Evolutionary conservation across 108 stramenopile species (phyloP).

Genomic region (Schizochytrium sp.): DNA sequence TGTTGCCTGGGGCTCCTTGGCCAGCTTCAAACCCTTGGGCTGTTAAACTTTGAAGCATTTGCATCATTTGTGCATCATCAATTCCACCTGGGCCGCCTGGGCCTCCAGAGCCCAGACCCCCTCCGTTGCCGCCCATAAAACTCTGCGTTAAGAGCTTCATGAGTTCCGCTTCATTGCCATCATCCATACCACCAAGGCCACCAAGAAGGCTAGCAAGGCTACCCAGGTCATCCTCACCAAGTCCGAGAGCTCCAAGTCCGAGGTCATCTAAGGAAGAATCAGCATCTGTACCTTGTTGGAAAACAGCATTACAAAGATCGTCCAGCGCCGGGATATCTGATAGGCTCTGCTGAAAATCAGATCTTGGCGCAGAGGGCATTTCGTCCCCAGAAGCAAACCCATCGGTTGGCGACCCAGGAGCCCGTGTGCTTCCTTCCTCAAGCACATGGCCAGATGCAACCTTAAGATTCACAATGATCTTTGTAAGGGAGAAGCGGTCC

Average conservation of each 20-base stretch:
- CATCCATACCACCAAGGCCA: not conserved
- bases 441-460: constrained; percentile 22
- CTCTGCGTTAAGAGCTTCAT: constrained; percentile 39
- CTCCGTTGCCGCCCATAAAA: not conserved
- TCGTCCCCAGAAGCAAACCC: constrained; percentile 29
- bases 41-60: constrained; percentile 15
- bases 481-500: constrained; percentile 40
- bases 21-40: constrained; percentile 30
- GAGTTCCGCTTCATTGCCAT: not conserved
- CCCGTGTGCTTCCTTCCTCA: not conserved
- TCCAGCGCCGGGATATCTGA: constrained; percentile 20
- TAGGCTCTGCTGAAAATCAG: not conserved
- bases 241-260: constrained; percentile 41
- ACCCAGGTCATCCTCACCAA: not conserved
- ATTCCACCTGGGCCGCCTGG: not conserved
- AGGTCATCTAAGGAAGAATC: constrained; percentile 26
- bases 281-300: constrained; percentile 42
- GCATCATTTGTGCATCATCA: constrained; percentile 28
- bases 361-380: not conserved
- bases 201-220: constrained; percentile 2
- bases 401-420: not conserved
- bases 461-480: constrained; percentile 57
- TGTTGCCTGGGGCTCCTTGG: not conserved
- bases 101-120: constrained; percentile 28
- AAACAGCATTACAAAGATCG: constrained; percentile 15